Percentiles rank a stretch among this genome's conserved stretches.
Evolutionary conservation across 306 rosid genomes (phyloP).

Genomic region (Sphenostylis stenocarpa): DNA sequence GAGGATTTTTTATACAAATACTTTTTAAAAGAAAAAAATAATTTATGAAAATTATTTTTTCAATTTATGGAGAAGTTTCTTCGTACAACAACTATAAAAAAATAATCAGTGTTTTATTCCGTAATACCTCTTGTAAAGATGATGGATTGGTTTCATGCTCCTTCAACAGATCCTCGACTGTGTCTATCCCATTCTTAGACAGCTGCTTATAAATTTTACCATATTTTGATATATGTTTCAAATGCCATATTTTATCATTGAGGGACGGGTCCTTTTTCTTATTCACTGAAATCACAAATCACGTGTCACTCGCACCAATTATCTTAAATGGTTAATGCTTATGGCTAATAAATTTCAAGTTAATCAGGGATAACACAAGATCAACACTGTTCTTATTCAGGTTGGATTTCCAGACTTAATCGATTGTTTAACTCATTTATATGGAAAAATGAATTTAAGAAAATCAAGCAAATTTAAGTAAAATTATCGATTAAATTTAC

Average conservation of each 20-base stretch:
- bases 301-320: neutral
- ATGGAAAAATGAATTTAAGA: too few species aligned
- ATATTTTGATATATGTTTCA: slow-evolving; percentile 37
- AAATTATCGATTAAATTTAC: neutral
- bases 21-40: too few species aligned
- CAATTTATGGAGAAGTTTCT: too few species aligned
- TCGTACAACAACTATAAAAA: too few species aligned
- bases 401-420: neutral
- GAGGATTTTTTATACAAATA: too few species aligned
- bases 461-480: neutral
- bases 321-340: neutral
- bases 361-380: neutral
- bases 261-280: slow-evolving; percentile 37
- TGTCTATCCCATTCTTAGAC: neutral
- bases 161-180: slow-evolving; percentile 44
- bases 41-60: too few species aligned
- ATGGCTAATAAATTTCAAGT: neutral
- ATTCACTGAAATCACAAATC: slow-evolving; percentile 30
- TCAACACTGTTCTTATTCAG: neutral
- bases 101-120: neutral
- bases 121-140: slow-evolving; percentile 31
- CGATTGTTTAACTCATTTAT: neutral
- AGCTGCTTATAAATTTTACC: slow-evolving; percentile 18
- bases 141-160: neutral
- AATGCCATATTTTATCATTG: slow-evolving; percentile 43